phyloP scores from a whole-genome alignment of 2,329 filamentous ascomycete genomes.

The Talaromyces funiculosus region DNA sequence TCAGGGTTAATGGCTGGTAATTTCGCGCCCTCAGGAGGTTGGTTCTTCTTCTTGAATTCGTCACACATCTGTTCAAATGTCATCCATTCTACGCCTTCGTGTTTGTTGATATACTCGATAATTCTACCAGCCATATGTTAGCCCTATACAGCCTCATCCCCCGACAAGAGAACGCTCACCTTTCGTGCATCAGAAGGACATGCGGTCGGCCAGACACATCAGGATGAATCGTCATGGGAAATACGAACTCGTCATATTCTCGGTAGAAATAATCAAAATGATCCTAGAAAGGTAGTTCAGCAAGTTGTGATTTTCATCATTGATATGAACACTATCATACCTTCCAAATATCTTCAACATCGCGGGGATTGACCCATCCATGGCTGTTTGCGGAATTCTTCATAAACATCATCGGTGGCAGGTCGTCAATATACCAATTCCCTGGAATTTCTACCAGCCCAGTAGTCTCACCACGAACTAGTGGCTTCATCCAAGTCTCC shows the following conservation, averaged over 20 bases:
- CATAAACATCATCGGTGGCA: constrained; percentile 45
- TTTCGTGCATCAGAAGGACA: constrained; percentile 67
- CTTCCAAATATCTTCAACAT: constrained; percentile 56
- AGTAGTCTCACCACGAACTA: constrained; percentile 43
- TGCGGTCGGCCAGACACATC: constrained; percentile 68
- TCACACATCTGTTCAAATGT: constrained; percentile 65
- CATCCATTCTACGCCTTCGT: constrained; percentile 46
- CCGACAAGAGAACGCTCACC: constrained; percentile 34
- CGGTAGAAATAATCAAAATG: constrained; percentile 65
- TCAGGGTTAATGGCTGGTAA: background rate
- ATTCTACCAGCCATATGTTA: constrained; percentile 31
- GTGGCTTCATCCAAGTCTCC: constrained; percentile 42
- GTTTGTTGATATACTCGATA: constrained; percentile 63
- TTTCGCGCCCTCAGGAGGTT: background rate
- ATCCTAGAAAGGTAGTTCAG: constrained; percentile 43
- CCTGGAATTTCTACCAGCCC: constrained; percentile 41
- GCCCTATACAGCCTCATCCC: constrained; percentile 9
- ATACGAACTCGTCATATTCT: constrained; percentile 71
- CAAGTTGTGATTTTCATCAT: constrained; percentile 32
- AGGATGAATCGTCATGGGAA: constrained; percentile 71
- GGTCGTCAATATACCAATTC: constrained; percentile 42
- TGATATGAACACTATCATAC: constrained; percentile 10
- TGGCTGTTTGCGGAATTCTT: constrained; percentile 47
- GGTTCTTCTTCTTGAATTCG: constrained; percentile 64
- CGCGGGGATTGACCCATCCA: constrained; percentile 55